These are phyloP conservation scores for Globisporangium spiculum DNA, from an alignment of 352 stramenopile genomes.

Conservation along the genomic window DNA sequence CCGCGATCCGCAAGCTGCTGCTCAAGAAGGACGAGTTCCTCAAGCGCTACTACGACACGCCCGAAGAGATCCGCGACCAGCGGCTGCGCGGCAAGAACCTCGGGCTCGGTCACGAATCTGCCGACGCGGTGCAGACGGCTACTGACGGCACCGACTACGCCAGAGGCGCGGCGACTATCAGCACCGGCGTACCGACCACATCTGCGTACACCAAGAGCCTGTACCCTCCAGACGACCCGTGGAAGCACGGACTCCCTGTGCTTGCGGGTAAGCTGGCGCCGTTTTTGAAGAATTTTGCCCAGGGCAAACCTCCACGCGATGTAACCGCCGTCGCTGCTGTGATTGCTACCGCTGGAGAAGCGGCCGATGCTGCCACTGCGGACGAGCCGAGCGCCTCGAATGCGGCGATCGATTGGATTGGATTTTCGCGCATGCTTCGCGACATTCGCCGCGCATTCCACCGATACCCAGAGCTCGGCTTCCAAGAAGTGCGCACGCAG, in stretches of 20 bases:
- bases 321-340: slow-evolving; percentile 18
- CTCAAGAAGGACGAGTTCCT: slow-evolving; percentile 82
- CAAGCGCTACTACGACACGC: slow-evolving; percentile 77
- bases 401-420: slow-evolving; percentile 54
- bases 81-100: slow-evolving; percentile 63
- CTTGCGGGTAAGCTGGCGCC: slow-evolving; percentile 52
- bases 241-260: slow-evolving; percentile 56
- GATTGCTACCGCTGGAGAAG: slow-evolving; percentile 5
- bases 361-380: neutral
- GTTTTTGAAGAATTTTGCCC: slow-evolving; percentile 61
- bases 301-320: slow-evolving; percentile 22
- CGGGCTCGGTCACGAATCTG: slow-evolving; percentile 15
- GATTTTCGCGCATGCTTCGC: slow-evolving; percentile 66
- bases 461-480: slow-evolving; percentile 90
- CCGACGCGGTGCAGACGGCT: neutral
- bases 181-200: neutral
- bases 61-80: slow-evolving; percentile 71
- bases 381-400: neutral
- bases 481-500: slow-evolving; percentile 87
- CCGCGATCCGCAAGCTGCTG: slow-evolving; percentile 76
- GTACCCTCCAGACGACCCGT: slow-evolving; percentile 67
- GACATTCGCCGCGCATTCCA: slow-evolving; percentile 87
- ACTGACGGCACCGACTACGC: neutral
- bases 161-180: neutral
- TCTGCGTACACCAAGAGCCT: slow-evolving; percentile 32